phyloP scores from a whole-genome alignment of 2,329 filamentous ascomycete genomes.

The Fusarium subglutinans region DNA sequence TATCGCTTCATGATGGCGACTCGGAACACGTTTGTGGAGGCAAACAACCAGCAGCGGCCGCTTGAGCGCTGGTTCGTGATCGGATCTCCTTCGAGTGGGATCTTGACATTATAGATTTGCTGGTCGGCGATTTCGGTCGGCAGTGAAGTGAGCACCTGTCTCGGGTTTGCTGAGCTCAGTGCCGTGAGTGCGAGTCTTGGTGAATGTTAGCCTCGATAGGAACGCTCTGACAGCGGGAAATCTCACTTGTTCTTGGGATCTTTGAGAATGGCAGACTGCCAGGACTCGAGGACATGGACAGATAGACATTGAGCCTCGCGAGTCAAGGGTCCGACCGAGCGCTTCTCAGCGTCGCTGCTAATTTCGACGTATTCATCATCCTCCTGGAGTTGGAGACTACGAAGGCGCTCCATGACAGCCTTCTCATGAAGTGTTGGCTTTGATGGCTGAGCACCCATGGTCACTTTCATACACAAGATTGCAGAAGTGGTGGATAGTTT shows the following conservation, averaged over 20 bases:
- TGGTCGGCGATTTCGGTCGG: constrained; percentile 72
- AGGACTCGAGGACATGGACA: constrained; percentile 60
- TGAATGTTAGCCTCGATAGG: neutral
- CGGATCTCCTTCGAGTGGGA: constrained; percentile 82
- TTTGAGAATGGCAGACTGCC: constrained; percentile 69
- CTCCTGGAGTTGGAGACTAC: constrained; percentile 57
- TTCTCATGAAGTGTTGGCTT: constrained; percentile 53
- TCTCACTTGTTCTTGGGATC: constrained; percentile 72
- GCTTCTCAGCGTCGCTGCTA: constrained; percentile 49
- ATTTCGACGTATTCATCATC: constrained; percentile 64
- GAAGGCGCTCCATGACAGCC: constrained; percentile 56
- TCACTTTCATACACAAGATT: neutral
- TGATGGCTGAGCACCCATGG: constrained; percentile 58
- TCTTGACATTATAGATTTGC: constrained; percentile 84
- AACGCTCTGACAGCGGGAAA: neutral
- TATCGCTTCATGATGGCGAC: constrained; percentile 89
- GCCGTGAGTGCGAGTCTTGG: constrained; percentile 77
- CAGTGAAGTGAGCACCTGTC: constrained; percentile 71
- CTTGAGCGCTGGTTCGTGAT: constrained; percentile 86
- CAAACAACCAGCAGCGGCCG: constrained; percentile 92
- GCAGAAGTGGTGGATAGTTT: neutral
- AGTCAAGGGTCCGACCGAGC: neutral
- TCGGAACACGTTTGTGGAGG: constrained; percentile 89
- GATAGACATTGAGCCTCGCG: constrained; percentile 58
- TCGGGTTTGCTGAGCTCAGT: constrained; percentile 73